Conservation (phyloP, 2,329 filamentous ascomycete species). For the Aschersonia sp. region DNA sequence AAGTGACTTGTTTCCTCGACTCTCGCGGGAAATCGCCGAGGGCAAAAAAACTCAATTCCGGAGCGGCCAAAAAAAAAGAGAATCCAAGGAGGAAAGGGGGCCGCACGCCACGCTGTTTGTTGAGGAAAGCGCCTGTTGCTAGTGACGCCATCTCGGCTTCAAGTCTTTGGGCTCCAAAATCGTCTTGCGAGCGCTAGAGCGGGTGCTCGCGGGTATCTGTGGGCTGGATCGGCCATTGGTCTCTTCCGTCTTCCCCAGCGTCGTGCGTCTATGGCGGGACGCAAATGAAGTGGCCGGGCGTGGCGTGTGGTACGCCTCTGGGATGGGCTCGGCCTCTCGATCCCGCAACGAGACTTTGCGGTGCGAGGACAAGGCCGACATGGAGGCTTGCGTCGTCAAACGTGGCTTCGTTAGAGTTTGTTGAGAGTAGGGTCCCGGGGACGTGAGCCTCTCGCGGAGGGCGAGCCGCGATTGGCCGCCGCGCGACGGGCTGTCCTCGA, state of each 20-base stretch:
- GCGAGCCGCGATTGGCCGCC: slow-evolving; percentile 29
- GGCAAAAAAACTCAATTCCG: too few relatives aligned
- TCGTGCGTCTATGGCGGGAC: slow-evolving; percentile 30
- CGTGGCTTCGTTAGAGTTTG: slow-evolving; percentile 29
- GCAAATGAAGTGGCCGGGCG: slow-evolving; percentile 45
- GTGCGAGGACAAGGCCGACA: slow-evolving; percentile 23
- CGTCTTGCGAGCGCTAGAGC: slow-evolving; percentile 27
- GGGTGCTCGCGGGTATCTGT: slow-evolving; percentile 21
- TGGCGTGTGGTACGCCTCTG: slow-evolving; percentile 15
- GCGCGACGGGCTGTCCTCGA: slow-evolving; percentile 30
- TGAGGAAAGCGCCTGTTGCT: neutral
- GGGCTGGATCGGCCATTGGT: slow-evolving; percentile 33
- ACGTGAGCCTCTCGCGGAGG: slow-evolving; percentile 38
- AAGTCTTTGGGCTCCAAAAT: slow-evolving; percentile 19
- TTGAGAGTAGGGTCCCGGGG: slow-evolving; percentile 33
- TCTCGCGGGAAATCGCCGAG: too few relatives aligned
- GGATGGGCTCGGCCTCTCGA: slow-evolving; percentile 14
- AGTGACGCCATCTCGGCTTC: slow-evolving; percentile 36
- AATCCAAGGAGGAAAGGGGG: too few relatives aligned
- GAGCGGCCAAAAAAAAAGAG: too few relatives aligned
- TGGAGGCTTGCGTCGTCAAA: slow-evolving; percentile 27
- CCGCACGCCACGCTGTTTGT: neutral
- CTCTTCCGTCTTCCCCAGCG: slow-evolving; percentile 22
- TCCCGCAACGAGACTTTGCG: slow-evolving; percentile 41
- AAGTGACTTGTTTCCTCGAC: too few relatives aligned